These are phyloP conservation scores for Citrus glauca DNA, from an alignment of 345 rosid species.

Conservation along the genomic window DNA sequence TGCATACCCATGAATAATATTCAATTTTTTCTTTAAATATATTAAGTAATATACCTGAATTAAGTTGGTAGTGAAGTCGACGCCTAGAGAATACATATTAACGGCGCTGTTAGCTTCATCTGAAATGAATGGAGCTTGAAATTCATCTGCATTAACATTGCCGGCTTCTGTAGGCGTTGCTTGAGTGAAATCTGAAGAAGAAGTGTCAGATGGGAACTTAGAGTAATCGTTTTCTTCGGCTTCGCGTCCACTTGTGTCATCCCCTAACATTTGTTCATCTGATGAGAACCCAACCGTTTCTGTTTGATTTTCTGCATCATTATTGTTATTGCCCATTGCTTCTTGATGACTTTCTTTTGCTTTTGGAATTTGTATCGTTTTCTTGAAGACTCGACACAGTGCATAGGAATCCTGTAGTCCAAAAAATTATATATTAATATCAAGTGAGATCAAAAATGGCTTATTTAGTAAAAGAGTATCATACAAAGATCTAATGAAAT, in stretches of 20 bases:
- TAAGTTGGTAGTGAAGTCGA: constrained; percentile 45
- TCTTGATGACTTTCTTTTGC: constrained; percentile 16
- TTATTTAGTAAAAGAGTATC: constrained; percentile 1
- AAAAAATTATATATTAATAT: not conserved
- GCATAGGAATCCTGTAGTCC: constrained; percentile 62
- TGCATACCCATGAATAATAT: no score
- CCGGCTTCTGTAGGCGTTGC: constrained; percentile 27
- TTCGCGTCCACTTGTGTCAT: constrained; percentile 20
- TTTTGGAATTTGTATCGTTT: constrained; percentile 48
- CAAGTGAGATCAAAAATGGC: not conserved
- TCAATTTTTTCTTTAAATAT: no score
- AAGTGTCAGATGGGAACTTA: constrained; percentile 46
- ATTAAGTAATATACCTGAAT: constrained; percentile 27
- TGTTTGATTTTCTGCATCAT: no score
- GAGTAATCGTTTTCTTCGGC: constrained; percentile 16
- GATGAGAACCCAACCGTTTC: constrained; percentile 17
- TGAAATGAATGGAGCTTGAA: constrained; percentile 30
- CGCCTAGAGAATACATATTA: constrained; percentile 22
- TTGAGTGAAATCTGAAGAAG: constrained; percentile 55
- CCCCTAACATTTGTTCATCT: constrained; percentile 13
- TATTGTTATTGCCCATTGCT: not conserved
- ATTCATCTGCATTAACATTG: not conserved
- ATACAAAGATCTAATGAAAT: constrained; percentile 4
- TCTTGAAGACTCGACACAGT: constrained; percentile 71
- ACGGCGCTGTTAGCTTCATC: constrained; percentile 61